Base-by-base conservation (phyloP, 208 protist species). In the Strigomonas galati region DNA sequence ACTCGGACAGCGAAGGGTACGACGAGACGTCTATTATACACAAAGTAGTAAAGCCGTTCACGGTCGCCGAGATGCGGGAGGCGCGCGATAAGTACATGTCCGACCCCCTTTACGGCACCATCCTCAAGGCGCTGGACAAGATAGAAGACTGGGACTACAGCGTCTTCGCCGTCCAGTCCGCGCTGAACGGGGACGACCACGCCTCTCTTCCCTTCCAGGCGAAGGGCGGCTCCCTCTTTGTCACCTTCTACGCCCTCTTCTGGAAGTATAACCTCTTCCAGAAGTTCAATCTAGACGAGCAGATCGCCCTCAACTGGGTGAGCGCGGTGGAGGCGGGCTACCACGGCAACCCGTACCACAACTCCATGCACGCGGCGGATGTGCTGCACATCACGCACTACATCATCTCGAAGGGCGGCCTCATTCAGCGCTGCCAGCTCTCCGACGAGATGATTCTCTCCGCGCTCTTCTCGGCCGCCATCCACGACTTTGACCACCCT, bases 401-500 rank as follows among this genome's bases (percentile, higher is more conserved):
- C 67, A 88, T 97, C 69, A 57, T 96, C 23, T 78, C 64, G 27
- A 76, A 81, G 59, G 93, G 91, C 19, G 89, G 87, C 27, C 60
- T 96, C 37, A 67, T 56, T 28, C 74, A 91, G 66, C 74, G 82
- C 40, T 95, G 86, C 60, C 43, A 86, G 35, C 72, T 98, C 27
- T 83, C 69, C 14, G 82, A 92, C 37, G 54, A 87, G 55, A 91
- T 98, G 60, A 63, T 97, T 7, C 88, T 98, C 62, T 83, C 91
- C 10, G 76, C 93, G 0, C 43, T 98, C 14, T 81, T 98, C 56
- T 79, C 97, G 5, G 91, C 96, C n/a, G 35, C 96, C 32, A 96
- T 98, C 57, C 98, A 99, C 82, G 98, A 99, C 83, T 92, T 95
- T 66, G 89, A 98, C 48, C 97, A 99, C 74, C 96, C 96, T n/a